Percentiles rank a stretch among this genome's conserved stretches.
phyloP scores from a whole-genome alignment of 208 protist genomes.

The Zelonia costaricensis region DNA sequence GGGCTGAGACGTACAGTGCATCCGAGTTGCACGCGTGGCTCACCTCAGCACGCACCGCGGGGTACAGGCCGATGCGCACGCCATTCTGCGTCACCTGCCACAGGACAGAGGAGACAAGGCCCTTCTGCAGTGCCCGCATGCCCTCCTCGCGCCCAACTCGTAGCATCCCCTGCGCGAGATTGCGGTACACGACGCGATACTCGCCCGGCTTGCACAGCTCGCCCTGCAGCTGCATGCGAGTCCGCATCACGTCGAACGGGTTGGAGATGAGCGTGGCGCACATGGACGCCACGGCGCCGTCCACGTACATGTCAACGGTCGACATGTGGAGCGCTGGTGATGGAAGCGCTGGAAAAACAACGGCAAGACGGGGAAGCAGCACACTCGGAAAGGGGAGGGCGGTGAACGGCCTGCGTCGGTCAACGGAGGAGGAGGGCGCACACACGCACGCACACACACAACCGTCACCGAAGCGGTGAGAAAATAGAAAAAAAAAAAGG shows the following conservation, averaged over 20 bases:
- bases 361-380: background rate
- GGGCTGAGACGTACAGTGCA: constrained; percentile 18
- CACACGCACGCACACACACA: too few species aligned
- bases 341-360: background rate
- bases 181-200: constrained; percentile 55
- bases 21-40: constrained; percentile 12
- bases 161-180: constrained; percentile 49
- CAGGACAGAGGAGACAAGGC: constrained; percentile 37
- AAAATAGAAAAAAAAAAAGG: too few species aligned
- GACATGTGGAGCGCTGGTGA: constrained; percentile 19
- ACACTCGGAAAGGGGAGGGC: background rate
- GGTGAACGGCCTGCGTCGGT: too few species aligned
- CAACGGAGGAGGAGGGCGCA: too few species aligned
- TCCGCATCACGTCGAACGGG: constrained; percentile 78
- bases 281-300: constrained; percentile 49
- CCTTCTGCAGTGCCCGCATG: constrained; percentile 55
- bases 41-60: constrained; percentile 35
- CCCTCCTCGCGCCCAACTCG: constrained; percentile 50
- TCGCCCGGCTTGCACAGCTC: constrained; percentile 44
- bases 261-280: constrained; percentile 61
- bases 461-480: too few species aligned
- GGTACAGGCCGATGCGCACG: constrained; percentile 65
- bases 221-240: constrained; percentile 73
- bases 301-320: constrained; percentile 47
- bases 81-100: constrained; percentile 72